These are phyloP conservation scores for Penicillium nordicum DNA, from an alignment of 2,329 filamentous ascomycete species.

Conservation along the genomic window DNA sequence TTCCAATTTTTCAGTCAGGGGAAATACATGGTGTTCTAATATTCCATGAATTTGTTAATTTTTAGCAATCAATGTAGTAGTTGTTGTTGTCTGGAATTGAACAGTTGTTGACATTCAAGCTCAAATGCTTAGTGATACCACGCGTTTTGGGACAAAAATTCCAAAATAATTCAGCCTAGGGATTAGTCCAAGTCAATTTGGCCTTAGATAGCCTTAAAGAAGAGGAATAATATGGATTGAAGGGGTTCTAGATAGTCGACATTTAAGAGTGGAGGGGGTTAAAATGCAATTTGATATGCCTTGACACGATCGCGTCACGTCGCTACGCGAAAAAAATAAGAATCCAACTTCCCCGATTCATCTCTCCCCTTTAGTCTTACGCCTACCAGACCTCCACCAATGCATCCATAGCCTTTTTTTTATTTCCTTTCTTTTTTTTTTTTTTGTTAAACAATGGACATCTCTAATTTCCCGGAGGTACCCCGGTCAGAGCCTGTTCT, in stretches of 20 bases:
- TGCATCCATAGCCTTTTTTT: constrained; percentile 7
- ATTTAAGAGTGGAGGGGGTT: not conserved
- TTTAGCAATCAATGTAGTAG: not conserved
- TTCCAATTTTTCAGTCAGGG: not conserved
- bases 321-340: constrained; percentile 21
- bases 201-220: not conserved
- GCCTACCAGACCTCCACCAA: constrained; percentile 9
- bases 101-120: not conserved
- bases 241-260: not conserved
- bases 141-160: not conserved
- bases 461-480: constrained; percentile 32
- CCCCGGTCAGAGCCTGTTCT: constrained; percentile 36
- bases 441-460: constrained; percentile 28
- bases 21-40: not conserved
- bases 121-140: not conserved
- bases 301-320: constrained; percentile 26
- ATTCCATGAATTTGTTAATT: not conserved
- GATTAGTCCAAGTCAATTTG: not conserved
- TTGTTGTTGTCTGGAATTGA: not conserved
- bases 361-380: constrained; percentile 23
- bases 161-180: not conserved
- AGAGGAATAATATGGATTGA: not conserved
- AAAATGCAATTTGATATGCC: constrained; percentile 9
- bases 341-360: constrained; percentile 18
- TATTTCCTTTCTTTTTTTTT: constrained; percentile 10